Base-by-base conservation (phyloP, 2,329 filamentous ascomycete genomes). In the Dendryphion nanum region DNA sequence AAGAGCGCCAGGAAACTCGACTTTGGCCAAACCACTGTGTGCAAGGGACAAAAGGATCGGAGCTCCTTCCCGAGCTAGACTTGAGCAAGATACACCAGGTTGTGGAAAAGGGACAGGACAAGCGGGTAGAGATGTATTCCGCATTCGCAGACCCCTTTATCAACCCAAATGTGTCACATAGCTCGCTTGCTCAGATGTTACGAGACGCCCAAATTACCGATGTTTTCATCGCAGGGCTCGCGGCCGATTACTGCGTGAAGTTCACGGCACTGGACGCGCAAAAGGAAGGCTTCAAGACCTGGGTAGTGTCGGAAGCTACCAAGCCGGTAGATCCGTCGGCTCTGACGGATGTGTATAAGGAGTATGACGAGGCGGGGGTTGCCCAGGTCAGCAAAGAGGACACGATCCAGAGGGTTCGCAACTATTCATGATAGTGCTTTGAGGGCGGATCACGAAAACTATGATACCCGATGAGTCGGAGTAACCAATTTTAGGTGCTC, bases 11-110 rank as follows among this genome's bases (percentile, higher is more conserved):
- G 69, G 65, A 71, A 28, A 83, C 83, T 38, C 75, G 80, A 26
- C 76, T 98, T 7, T 98, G 93, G 93, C 93, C 93, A 1, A 79
- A 80, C 16, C 93, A 98, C 70, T 97, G 93, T 69, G 77, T 97
- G 6, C 83, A 88, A 57, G 73, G 73, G 30, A 87, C 86, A 0
- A 64, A 72, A 1, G 93, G 93, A 8, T 82, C 86, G 0, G 76
- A 81, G 34, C 72, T 97, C 16, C 74, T 93, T 5, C 77, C 83
- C 0, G 89, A 89, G 59, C 74, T 97, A 1, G 71, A 88, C 34
- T 42, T 59, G 12, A 53, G 58, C 6, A 74, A 72, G 13, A 50
- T 95, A n/a, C 76, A 91, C 50, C 52, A 67, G 23, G 71, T 89
- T 18, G 69, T 96, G 12, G 77, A 86, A 50, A 98, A 98, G 71